Base-by-base conservation (phyloP, 1,139 yeast species). In the Yamadazyma trypodendri region DNA sequence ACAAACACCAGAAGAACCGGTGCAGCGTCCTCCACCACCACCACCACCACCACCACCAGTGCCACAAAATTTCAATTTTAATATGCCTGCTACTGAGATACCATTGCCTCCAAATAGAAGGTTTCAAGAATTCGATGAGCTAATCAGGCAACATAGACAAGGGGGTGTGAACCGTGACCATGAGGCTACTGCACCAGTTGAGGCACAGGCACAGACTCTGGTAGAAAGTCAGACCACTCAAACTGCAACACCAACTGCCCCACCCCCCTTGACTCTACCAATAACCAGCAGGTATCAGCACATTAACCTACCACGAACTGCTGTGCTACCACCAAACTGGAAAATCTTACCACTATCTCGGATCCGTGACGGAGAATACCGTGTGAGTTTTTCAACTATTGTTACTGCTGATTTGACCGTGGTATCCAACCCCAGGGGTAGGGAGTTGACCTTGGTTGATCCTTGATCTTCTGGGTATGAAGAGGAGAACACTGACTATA, bases 301-400 rank as follows among this genome's bases (percentile, higher is more conserved):
- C 2, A 52, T 61, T 12, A 31, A 38, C 3, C 46, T 56, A 22
- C 67, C 68, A 3, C 38, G 44, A 2, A 50, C 47, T 23, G 64
- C 68, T 2, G 31, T 62, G 2, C 36, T 63, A 9, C 72, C 72
- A 6, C 68, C 68, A 2, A 58, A 58, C 31, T 65, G 72, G 71
- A 49, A 59, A 1, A 28, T 63, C 6, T 41, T 66, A 15, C 72
- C 72, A 2, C 36, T 63, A 7, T 45, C 46, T 28, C 38, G 37
- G 17, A 39, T 40, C 4, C 44, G 41, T 10, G 43, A 37, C 6
- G 38, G 21, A 2, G 42, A 42, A 18, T 61, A 56, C 37, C 41
- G 36, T n/a, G 60, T 62, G 6, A 43, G 44, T 24, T 39, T 56
- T 31, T 58, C 63, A 3, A 43, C 39, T 7, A 18, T 27, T 15